Evolutionary conservation across 257 asterid species (phyloP).

Genomic region (Handroanthus guayacan): DNA sequence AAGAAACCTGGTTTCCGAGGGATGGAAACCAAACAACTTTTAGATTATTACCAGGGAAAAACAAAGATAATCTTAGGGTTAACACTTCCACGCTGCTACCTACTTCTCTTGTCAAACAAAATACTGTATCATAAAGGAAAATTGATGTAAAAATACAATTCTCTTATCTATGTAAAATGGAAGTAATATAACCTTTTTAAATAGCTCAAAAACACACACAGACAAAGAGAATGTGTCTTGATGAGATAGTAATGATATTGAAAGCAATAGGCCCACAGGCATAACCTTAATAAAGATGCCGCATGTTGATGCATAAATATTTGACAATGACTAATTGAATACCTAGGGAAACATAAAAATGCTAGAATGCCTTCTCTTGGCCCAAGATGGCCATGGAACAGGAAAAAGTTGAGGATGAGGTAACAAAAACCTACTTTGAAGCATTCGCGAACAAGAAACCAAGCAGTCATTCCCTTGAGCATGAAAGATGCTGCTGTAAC

Average conservation of each 20-base stretch:
- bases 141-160: not conserved
- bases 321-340: not conserved
- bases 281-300: not conserved
- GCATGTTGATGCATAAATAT: not conserved
- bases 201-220: not conserved
- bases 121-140: not conserved
- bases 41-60: not conserved
- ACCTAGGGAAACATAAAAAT: not conserved
- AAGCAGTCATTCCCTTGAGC: conserved; percentile 94
- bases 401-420: conserved; percentile 12
- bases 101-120: not conserved
- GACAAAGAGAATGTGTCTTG: not conserved
- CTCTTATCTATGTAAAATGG: not conserved
- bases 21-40: not conserved
- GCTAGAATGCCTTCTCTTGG: not conserved
- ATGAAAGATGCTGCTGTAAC: conserved; percentile 73
- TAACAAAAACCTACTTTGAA: conserved; percentile 61
- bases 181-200: not conserved
- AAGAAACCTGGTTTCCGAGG: not conserved
- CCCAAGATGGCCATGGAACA: not conserved
- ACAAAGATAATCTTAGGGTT: not conserved
- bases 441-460: conserved; percentile 75
- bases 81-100: not conserved
- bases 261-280: not conserved
- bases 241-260: not conserved